Base-by-base conservation (phyloP, 768 basidiomycete species). In the Hericium alpestre region DNA sequence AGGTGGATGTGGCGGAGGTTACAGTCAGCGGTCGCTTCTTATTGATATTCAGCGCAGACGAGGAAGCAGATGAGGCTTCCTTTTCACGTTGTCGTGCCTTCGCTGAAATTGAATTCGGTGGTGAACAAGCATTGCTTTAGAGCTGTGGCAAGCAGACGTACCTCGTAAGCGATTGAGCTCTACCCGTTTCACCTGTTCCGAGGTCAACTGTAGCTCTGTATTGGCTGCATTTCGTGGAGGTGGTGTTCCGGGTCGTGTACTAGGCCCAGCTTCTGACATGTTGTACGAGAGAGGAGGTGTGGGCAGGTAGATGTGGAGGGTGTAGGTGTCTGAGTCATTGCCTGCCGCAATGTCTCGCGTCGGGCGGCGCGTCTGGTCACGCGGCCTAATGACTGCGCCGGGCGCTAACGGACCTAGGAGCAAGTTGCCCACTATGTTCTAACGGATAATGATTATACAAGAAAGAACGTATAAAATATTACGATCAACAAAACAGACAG, bases 91-190 rank as follows among this genome's bases (percentile, higher is more conserved):
- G 86, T 39, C 73, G 79, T 27, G 83, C 85, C 70, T 93, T 93
- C 3, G 90, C 90, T 89, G 60, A 1, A 54, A 16, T 5, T 18
- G 37, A 10, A 2, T 23, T 49, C 23, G 18, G 48, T 46, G 47
- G 47, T 4, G 54, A 55, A 48, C 37, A 11, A 25, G 13, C 38
- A 23, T 37, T 10, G 16, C 23, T 0, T 38, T 3, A 11, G 48
- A 38, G 11, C 50, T 38, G 38, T 25, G 38, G 38, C 27, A 63
- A 53, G 7, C 23, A 20, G 13, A 48, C 20, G 39, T 53, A 87
- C 88, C 88, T 80, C 79, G 84, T 22, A 92, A 71, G 54, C 90
- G 79, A 64, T 92, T 90, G 46, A 91, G 76, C 67, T 93, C 89
- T 23, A 91, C 76, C 56, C 80, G 79, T 65, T 79, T 84, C 49